These are phyloP conservation scores for Chaetomium strumarium DNA, from an alignment of 2,329 filamentous ascomycete species.

Conservation along the genomic window DNA sequence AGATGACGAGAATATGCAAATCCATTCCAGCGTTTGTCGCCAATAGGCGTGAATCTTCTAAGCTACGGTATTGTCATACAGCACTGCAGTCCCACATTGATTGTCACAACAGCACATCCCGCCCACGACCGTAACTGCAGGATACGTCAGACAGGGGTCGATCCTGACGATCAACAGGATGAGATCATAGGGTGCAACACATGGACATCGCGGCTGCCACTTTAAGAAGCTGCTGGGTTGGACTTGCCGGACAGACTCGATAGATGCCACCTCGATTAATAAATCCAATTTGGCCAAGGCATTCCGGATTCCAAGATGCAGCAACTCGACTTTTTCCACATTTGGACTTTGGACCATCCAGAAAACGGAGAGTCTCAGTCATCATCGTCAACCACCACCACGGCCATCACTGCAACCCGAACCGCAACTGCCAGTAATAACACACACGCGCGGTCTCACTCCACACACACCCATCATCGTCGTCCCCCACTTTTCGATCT, in stretches of 20 bases:
- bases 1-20: too few species aligned
- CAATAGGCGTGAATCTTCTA: neutral
- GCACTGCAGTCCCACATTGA: neutral
- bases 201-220: neutral
- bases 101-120: neutral
- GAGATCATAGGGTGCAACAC: conserved; percentile 5
- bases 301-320: conserved; percentile 13
- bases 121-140: too few species aligned
- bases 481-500: neutral
- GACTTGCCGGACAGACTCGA: neutral
- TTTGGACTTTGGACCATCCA: conserved; percentile 9
- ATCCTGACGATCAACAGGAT: neutral
- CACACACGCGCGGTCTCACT: neutral
- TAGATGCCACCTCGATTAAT: neutral
- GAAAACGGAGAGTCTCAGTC: neutral
- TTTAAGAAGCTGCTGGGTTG: neutral
- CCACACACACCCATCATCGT: neutral
- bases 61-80: neutral
- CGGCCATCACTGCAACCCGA: neutral
- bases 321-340: conserved; percentile 16
- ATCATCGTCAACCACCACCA: neutral
- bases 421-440: neutral
- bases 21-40: too few species aligned
- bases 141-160: neutral
- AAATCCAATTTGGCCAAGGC: neutral